A percentile compares a stretch with the other conserved stretches of the same genome.
These are phyloP conservation scores for Pezicula radicicola DNA, from an alignment of 2,329 filamentous ascomycete genomes.

Conservation along the genomic window DNA sequence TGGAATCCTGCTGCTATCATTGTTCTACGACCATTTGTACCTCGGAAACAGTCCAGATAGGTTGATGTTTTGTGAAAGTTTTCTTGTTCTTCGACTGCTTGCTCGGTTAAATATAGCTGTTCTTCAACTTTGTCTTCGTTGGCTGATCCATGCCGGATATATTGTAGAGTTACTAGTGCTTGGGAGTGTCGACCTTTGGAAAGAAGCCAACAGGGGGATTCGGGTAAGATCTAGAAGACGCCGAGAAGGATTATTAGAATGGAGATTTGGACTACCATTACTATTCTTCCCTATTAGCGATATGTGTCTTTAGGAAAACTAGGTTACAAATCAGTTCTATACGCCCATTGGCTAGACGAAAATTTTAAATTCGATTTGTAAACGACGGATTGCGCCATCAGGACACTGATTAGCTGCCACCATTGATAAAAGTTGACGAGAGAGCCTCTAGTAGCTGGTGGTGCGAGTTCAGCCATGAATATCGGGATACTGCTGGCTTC, in stretches of 20 bases:
- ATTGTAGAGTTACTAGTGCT: constrained; percentile 31
- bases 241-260: neutral
- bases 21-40: constrained; percentile 3
- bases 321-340: neutral
- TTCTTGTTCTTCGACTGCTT: neutral
- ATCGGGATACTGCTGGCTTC: neutral
- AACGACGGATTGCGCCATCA: neutral
- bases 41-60: constrained; percentile 6
- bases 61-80: neutral
- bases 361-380: neutral
- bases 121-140: neutral
- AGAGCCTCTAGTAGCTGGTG: neutral
- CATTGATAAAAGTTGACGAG: neutral
- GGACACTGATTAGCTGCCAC: neutral
- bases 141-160: neutral
- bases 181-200: constrained; percentile 66
- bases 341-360: neutral
- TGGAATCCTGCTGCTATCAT: constrained; percentile 8
- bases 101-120: neutral
- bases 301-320: neutral
- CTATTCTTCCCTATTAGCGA: neutral
- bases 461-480: neutral
- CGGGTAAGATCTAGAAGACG: constrained; percentile 53
- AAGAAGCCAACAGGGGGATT: constrained; percentile 65
- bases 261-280: neutral